Base-by-base conservation (phyloP, 1,139 yeast species). In the Protomyces inundatus region DNA sequence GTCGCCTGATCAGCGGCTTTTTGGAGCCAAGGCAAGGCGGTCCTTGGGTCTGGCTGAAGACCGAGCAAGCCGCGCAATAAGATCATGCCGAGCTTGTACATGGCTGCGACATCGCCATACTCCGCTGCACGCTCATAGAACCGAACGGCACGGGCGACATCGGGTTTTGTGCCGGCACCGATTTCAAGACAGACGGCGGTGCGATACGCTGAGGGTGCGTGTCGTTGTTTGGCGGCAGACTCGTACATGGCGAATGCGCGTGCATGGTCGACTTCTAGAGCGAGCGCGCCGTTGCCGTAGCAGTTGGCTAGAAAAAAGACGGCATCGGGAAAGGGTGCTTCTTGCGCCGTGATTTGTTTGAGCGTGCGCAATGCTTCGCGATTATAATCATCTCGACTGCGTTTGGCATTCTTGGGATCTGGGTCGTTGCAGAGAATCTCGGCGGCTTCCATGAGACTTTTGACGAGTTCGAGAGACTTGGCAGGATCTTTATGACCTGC, bases 1-100 rank as follows among this genome's bases (percentile, higher is more conserved):
- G 77, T 77, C 1, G 83, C 82, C 34, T 71, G 67, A 34, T 78
- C 80, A 9, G 82, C 79, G 0, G 89, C 88, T 57, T 79, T 77
- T 65, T 78, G 76, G 48, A 85, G 79, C 87, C 88, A 85, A 32
- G 78, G 71, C 9, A 85, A 70, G 0, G 87, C 84, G 66, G 79
- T 77, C 52, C 74, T 69, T 33, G 84, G 79, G 66, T 82, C 79
- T 67, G 79, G 75, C 33, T 72, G 75, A 68, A 77, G 77, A 5
- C 74, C 76, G 5, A 79, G 70, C 56, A 77, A 76, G 0, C 89
- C 89, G 34, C 82, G 79, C 42, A 85, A 76, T 67, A 80, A 77
- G 55, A 84, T 78, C 82, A 84, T 81, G 4, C 90, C 91, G 33
- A 86, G 74, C 72, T 85, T 85, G 75, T 85, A 86, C 88, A 86